Percentiles rank a stretch among this genome's conserved stretches.
These are phyloP conservation scores for Umbelopsis ramanniana DNA, from an alignment of 192 early-diverging fungal species.

Conservation along the genomic window DNA sequence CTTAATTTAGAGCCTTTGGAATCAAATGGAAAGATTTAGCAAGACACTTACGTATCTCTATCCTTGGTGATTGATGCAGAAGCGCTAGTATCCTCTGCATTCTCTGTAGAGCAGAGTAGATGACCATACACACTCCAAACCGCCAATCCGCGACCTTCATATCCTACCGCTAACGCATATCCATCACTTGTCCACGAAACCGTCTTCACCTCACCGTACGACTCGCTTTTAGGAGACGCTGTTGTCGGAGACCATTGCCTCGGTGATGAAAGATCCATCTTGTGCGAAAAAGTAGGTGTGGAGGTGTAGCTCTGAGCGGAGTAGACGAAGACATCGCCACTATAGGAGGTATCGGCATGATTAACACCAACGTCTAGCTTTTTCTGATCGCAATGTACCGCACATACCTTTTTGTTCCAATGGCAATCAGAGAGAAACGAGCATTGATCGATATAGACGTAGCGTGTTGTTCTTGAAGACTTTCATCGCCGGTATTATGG, in stretches of 20 bases:
- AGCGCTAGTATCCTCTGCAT: neutral
- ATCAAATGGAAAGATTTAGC: no score
- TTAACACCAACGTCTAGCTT: neutral
- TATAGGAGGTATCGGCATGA: slow-evolving; percentile 26
- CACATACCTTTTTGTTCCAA: slow-evolving; percentile 63
- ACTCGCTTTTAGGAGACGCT: neutral
- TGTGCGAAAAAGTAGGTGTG: slow-evolving; percentile 56
- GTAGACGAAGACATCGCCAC: slow-evolving; percentile 59
- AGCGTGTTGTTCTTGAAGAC: slow-evolving; percentile 33
- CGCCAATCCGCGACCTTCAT: slow-evolving; percentile 63
- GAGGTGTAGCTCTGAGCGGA: slow-evolving; percentile 51
- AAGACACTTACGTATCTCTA: neutral
- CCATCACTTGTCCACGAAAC: slow-evolving; percentile 79
- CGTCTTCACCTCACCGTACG: slow-evolving; percentile 43
- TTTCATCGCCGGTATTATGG: slow-evolving; percentile 44
- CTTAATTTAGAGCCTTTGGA: neutral
- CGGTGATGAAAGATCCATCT: slow-evolving; percentile 31
- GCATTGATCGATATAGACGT: slow-evolving; percentile 72
- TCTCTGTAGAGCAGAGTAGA: slow-evolving; percentile 34
- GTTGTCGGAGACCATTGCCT: slow-evolving; percentile 13
- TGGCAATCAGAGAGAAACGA: slow-evolving; percentile 68
- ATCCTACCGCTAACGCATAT: slow-evolving; percentile 73
- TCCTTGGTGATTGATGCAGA: neutral
- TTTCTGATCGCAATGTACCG: slow-evolving; percentile 5
- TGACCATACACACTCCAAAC: slow-evolving; percentile 84